phyloP scores from a whole-genome alignment of 2,329 filamentous ascomycete species.

The Incumbomyces delicatus region DNA sequence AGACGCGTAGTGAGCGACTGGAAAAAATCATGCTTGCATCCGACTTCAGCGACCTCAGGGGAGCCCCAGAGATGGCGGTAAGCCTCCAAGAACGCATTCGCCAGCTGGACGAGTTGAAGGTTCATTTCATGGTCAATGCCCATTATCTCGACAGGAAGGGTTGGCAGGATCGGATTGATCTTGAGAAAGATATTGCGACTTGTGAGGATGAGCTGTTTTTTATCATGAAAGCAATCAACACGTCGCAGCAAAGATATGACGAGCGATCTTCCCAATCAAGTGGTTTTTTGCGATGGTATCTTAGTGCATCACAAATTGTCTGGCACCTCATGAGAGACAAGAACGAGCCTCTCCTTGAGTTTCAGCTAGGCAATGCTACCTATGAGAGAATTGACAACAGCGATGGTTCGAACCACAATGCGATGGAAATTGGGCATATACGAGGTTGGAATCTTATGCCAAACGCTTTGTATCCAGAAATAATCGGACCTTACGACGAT shows the following conservation, averaged over 20 bases:
- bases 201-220: conserved; percentile 98
- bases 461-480: conserved; percentile 88
- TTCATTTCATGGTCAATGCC: conserved; percentile 87
- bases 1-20: conserved; percentile 86
- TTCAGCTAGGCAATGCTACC: conserved; percentile 81
- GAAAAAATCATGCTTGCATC: conserved; percentile 99
- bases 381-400: conserved; percentile 96
- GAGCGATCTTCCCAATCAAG: conserved; percentile 64
- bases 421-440: conserved; percentile 78
- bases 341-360: conserved; percentile 78
- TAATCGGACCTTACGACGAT: conserved; percentile 83
- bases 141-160: conserved; percentile 77
- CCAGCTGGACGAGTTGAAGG: conserved; percentile 91
- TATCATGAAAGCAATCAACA: conserved; percentile 99
- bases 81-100: conserved; percentile 85
- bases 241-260: conserved; percentile 76
- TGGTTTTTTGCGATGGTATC: conserved; percentile 80
- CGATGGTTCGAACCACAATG: conserved; percentile 91
- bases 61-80: conserved; percentile 85
- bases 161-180: conserved; percentile 79
- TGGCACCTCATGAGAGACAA: conserved; percentile 91
- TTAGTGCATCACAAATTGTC: conserved; percentile 88
- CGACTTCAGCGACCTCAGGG: conserved; percentile 92
- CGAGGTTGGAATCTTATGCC: conserved; percentile 81
- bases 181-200: conserved; percentile 78